A percentile compares a stretch with the other conserved stretches of the same genome.
phyloP scores from a whole-genome alignment of 805 yeast genomes.

The Pichia manshurica region DNA sequence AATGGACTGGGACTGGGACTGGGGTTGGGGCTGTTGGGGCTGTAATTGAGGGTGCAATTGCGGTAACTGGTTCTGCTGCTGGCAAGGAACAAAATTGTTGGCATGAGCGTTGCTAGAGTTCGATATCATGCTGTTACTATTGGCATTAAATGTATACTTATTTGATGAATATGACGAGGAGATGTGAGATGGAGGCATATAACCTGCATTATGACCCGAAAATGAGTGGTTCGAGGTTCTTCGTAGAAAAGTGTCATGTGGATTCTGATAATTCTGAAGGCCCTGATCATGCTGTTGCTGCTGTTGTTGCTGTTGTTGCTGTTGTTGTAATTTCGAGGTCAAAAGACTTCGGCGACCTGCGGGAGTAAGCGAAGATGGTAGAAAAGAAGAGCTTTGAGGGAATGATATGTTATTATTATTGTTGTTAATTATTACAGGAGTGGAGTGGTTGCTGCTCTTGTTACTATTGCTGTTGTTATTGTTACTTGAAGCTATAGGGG shows the following conservation, averaged over 20 bases:
- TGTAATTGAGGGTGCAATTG: conserved; percentile 8
- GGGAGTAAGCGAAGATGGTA: conserved; percentile 18
- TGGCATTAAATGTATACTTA: not conserved
- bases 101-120: not conserved
- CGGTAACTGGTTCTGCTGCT: conserved; percentile 9
- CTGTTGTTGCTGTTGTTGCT: conserved; percentile 17
- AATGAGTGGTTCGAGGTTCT: conserved; percentile 5
- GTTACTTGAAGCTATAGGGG: not conserved
- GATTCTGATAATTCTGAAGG: conserved; percentile 4
- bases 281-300: conserved; percentile 3
- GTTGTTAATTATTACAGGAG: not conserved
- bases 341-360: conserved; percentile 28
- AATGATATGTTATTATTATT: not conserved
- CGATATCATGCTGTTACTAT: not conserved
- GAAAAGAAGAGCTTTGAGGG: conserved; percentile 3
- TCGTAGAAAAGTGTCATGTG: conserved; percentile 8
- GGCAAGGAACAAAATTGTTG: not conserved
- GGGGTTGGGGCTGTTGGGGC: conserved; percentile 9
- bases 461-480: no score
- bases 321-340: conserved; percentile 26
- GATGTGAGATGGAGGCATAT: conserved; percentile 1
- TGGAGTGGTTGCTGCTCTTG: no score
- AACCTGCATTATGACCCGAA: not conserved
- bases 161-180: conserved; percentile 11
- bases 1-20: conserved; percentile 7